These are phyloP conservation scores for Trichomonascaceae sp. DNA, from an alignment of 1,139 yeast genomes.

Conservation along the genomic window DNA sequence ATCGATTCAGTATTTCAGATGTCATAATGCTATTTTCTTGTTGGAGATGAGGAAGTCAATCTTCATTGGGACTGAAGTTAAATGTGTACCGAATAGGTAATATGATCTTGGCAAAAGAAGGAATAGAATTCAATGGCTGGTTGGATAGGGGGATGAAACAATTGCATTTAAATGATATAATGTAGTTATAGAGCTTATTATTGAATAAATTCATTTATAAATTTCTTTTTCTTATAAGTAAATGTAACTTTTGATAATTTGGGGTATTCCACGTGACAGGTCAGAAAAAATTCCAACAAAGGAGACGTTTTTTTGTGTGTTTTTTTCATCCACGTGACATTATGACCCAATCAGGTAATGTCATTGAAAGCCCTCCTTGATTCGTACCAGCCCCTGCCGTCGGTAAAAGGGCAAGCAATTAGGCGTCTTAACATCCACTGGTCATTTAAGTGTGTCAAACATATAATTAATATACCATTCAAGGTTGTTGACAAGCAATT, in stretches of 20 bases:
- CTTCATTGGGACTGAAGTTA: background rate
- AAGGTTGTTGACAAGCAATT: background rate
- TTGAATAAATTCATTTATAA: no score
- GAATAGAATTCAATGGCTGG: background rate
- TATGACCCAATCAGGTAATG: background rate
- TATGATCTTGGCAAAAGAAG: background rate
- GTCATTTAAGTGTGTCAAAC: background rate
- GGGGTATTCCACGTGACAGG: no score
- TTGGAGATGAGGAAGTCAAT: background rate
- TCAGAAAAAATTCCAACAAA: background rate
- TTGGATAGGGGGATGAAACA: background rate
- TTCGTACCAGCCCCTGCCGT: background rate
- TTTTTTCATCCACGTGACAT: background rate
- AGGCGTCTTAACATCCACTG: background rate
- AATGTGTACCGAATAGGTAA: background rate
- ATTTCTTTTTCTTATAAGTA: no score
- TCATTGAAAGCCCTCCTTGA: background rate
- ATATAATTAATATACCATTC: constrained; percentile 1
- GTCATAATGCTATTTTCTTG: constrained; percentile 3
- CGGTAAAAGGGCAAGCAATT: background rate
- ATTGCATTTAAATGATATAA: no score
- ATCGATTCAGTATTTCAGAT: constrained; percentile 35
- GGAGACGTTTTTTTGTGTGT: no score
- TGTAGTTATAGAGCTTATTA: no score
- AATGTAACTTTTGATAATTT: no score